phyloP scores from a whole-genome alignment of 352 stramenopile species.

The Phytophthora ramorum region DNA sequence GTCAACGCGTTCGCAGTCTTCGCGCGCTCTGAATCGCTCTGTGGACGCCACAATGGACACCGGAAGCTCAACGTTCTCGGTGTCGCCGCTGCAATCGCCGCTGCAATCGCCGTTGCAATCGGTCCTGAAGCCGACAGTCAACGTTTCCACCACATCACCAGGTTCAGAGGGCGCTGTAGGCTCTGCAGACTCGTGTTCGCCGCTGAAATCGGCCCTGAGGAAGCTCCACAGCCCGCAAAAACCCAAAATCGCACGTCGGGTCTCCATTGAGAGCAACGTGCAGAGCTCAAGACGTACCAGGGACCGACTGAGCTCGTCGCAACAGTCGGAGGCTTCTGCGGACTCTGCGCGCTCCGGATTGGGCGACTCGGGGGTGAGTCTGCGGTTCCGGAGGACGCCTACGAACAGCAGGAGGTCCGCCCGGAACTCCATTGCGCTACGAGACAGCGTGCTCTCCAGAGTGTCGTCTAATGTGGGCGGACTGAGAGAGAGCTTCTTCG shows the following conservation, averaged over 20 bases:
- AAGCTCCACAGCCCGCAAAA: conserved; percentile 21
- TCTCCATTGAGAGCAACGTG: conserved; percentile 36
- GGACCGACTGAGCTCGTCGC: conserved; percentile 30
- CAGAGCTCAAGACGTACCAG: conserved; percentile 5
- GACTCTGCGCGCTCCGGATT: conserved; percentile 23
- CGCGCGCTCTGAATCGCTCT: conserved; percentile 11
- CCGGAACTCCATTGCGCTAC: conserved; percentile 40
- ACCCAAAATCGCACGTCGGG: conserved; percentile 20
- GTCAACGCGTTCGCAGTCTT: conserved; percentile 22
- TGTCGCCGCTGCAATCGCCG: conserved; percentile 28
- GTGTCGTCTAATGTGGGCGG: conserved; percentile 48
- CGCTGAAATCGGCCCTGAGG: conserved; percentile 29
- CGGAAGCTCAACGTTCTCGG: conserved; percentile 10
- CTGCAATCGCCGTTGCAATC: conserved; percentile 8
- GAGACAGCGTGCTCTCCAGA: conserved; percentile 46
- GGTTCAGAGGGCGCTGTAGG: not conserved
- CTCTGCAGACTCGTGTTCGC: conserved; percentile 11
- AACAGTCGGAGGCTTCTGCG: conserved; percentile 25
- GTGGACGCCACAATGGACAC: conserved; percentile 12
- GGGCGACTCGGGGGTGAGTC: conserved; percentile 27
- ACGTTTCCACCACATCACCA: conserved; percentile 1
- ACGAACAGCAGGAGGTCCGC: conserved; percentile 50
- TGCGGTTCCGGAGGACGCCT: conserved; percentile 37
- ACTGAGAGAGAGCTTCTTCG: conserved; percentile 78
- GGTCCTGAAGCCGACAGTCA: conserved; percentile 5